phyloP scores from a whole-genome alignment of 108 stramenopile genomes.

The Pseudonitzschia delicatissima region DNA sequence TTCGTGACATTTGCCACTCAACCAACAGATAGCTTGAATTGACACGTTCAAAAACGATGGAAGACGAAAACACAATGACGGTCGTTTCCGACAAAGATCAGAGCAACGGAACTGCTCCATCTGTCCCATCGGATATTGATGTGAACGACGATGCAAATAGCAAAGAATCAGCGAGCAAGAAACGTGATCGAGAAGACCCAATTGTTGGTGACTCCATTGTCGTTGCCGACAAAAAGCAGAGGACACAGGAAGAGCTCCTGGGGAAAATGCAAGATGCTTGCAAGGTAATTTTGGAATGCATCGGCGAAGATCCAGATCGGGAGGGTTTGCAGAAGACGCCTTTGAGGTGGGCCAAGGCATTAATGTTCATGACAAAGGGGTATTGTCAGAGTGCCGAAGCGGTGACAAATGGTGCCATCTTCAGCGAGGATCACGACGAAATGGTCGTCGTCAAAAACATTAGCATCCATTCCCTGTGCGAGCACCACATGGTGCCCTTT shows the following conservation, averaged over 20 bases:
- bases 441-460: conserved; percentile 98
- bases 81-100: conserved; percentile 21
- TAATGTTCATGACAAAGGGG: conserved; percentile 91
- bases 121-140: conserved; percentile 28
- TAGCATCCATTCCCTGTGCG: conserved; percentile 94
- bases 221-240: conserved; percentile 7
- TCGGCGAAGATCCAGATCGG: conserved; percentile 93
- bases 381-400: conserved; percentile 69
- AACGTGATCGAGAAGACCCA: background rate
- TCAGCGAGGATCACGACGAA: conserved; percentile 89
- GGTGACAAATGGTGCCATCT: conserved; percentile 91
- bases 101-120: conserved; percentile 16
- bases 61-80: conserved; percentile 9
- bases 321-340: conserved; percentile 95
- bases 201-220: conserved; percentile 9
- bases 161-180: conserved; percentile 14
- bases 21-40: background rate
- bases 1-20: background rate
- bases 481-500: conserved; percentile 99
- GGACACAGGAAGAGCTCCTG: conserved; percentile 28
- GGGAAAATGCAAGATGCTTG: conserved; percentile 83
- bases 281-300: conserved; percentile 89
- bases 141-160: background rate
- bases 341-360: conserved; percentile 92
- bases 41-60: background rate